Base-by-base conservation (phyloP, 2,329 filamentous ascomycete genomes). In the Lecanicillium sp. region DNA sequence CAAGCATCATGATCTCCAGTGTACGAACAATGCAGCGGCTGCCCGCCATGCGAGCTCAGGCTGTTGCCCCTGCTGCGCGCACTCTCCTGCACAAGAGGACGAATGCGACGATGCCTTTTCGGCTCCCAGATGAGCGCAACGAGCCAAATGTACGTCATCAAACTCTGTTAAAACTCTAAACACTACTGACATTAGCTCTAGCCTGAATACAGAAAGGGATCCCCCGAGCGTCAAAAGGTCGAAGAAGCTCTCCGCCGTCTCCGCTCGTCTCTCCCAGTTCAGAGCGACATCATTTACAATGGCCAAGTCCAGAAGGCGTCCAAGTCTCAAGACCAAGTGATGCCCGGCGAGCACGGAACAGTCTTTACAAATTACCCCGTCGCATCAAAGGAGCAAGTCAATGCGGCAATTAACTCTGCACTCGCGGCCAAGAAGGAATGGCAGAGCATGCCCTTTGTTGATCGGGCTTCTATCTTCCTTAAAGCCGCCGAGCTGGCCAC, bases 401-500 rank as follows among this genome's bases (percentile, higher is more conserved):
- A 76, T 45, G 70, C 70, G 27, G 87, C 90, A 37, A 95, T 96
- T 52, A 77, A 86, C 19, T 75, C 85, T 27, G 89, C 90, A 18
- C 74, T 96, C 29, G 78, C 75, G 13, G 89, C 88, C 33, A 92
- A 92, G 66, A 71, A 79, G 38, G 75, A 78, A 19, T 96, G 90
- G 90, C 87, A 90, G 55, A 70, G 74, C 4, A 71, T 94, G n/a
- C 85, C 90, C 12, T 96, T 95, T 55, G 78, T 85, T 32, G 90
- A 96, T 63, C 79, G 90, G 38, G 90, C 90, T 11, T 85, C 89
- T 39, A 75, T 96, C 56, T 96, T 96, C 68, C 75, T 96, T 54
- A 95, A 95, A 73, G 90, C 90, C 3, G 90, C 90, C 22, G 89
- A 95, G 57, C 71, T 96, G 45, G 78, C 96, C 50, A 71, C 84